Conservation (phyloP, 768 basidiomycete species). For the Suillus subluteus region DNA sequence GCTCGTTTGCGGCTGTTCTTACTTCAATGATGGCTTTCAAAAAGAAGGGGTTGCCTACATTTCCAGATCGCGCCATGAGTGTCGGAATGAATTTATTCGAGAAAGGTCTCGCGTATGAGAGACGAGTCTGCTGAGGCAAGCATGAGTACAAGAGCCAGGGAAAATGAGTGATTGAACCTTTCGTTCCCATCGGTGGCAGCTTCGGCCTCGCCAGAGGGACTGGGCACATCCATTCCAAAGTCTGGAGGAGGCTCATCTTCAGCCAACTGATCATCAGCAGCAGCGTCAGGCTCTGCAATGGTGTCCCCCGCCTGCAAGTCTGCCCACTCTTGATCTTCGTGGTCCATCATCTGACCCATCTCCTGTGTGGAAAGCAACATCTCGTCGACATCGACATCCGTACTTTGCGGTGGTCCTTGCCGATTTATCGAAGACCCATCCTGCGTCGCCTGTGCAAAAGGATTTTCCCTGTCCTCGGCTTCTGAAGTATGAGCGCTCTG, state of each 20-base stretch:
- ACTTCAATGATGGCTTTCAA: neutral
- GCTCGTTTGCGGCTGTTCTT: constrained; percentile 28
- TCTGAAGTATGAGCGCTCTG: constrained; percentile 29
- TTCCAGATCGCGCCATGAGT: neutral
- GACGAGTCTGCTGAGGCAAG: neutral
- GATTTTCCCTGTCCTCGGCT: constrained; percentile 22
- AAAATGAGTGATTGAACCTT: neutral
- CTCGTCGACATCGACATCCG: constrained; percentile 36
- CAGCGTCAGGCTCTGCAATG: constrained; percentile 18
- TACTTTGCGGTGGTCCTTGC: constrained; percentile 8
- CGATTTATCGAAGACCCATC: constrained; percentile 17
- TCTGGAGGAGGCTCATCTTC: constrained; percentile 11
- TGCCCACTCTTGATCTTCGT: constrained; percentile 26
- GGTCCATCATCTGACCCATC: constrained; percentile 31
- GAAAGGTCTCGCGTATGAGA: neutral
- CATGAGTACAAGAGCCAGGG: neutral
- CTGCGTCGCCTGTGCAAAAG: constrained; percentile 28
- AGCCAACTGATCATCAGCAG: constrained; percentile 10
- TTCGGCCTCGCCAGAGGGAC: neutral
- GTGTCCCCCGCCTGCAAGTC: constrained; percentile 19
- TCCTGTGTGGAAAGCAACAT: constrained; percentile 37
- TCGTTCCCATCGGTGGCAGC: neutral
- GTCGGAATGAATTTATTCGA: constrained; percentile 1
- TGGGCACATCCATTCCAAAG: neutral
- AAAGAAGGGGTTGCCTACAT: neutral